Evolutionary conservation across 257 asterid species (phyloP).

Genomic region (Avicennia marina): DNA sequence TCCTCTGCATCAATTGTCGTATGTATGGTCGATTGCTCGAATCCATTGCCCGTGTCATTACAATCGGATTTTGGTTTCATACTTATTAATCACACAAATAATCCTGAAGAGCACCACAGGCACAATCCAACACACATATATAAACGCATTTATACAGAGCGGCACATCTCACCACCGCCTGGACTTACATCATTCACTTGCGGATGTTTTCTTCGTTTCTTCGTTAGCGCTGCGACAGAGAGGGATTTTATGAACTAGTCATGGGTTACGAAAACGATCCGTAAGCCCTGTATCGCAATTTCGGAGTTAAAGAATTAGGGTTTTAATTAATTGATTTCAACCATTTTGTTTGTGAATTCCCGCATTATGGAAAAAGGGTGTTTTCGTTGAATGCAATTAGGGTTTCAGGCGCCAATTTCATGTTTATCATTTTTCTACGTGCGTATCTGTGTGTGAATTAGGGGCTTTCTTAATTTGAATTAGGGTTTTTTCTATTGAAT

Average conservation of each 20-base stretch:
- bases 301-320: background rate
- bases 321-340: background rate
- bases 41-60: background rate
- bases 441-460: background rate
- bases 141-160: background rate
- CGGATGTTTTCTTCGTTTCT: no score
- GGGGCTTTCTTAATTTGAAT: background rate
- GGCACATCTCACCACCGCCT: no score
- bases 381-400: no score
- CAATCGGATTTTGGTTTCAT: background rate
- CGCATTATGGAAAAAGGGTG: no score
- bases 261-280: constrained; percentile 68
- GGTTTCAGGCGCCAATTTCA: background rate
- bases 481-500: no score
- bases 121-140: no score
- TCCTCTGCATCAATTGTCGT: background rate
- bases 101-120: no score
- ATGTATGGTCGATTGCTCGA: background rate
- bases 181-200: no score
- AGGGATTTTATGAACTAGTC: constrained; percentile 10
- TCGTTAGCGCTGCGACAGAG: constrained; percentile 1
- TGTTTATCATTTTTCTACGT: background rate
- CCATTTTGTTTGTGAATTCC: background rate
- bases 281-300: constrained; percentile 33
- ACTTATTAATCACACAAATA: no score